Conservation (phyloP, 129 eudicot genomes). For the Mikania micrantha region DNA sequence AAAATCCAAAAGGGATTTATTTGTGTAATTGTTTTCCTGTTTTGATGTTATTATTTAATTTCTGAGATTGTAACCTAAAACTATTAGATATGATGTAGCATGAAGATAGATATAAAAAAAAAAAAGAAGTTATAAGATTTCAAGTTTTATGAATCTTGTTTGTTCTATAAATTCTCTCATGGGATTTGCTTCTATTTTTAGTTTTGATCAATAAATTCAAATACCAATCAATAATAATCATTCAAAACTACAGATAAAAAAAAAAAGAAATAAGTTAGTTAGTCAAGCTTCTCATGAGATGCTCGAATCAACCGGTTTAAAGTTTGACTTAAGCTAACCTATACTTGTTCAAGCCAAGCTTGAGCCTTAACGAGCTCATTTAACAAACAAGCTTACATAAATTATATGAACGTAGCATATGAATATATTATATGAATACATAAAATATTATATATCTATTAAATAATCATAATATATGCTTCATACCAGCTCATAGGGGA, state of each 20-base stretch:
- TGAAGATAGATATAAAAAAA: neutral
- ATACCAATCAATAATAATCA: neutral
- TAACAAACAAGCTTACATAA: no score
- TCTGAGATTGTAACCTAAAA: slow-evolving; percentile 20
- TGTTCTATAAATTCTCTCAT: neutral
- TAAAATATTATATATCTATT: no score
- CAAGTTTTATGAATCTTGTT: neutral
- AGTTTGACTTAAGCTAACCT: neutral
- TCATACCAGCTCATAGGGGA: neutral
- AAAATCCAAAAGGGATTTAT: slow-evolving; percentile 17
- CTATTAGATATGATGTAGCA: slow-evolving; percentile 6
- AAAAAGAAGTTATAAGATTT: neutral
- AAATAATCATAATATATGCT: neutral
- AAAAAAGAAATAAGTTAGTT: neutral
- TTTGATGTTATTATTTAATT: slow-evolving; percentile 9
- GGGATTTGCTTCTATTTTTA: neutral
- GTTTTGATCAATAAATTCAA: neutral
- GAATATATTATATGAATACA: no score
- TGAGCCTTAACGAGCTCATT: no score
- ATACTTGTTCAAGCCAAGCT: neutral
- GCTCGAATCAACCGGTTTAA: neutral
- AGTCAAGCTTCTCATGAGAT: neutral
- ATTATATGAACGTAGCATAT: no score
- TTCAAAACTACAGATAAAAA: neutral
- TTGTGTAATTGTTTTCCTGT: slow-evolving; percentile 18